Conservation (phyloP, 2,329 filamentous ascomycete species). For the Colletotrichum falcatum region DNA sequence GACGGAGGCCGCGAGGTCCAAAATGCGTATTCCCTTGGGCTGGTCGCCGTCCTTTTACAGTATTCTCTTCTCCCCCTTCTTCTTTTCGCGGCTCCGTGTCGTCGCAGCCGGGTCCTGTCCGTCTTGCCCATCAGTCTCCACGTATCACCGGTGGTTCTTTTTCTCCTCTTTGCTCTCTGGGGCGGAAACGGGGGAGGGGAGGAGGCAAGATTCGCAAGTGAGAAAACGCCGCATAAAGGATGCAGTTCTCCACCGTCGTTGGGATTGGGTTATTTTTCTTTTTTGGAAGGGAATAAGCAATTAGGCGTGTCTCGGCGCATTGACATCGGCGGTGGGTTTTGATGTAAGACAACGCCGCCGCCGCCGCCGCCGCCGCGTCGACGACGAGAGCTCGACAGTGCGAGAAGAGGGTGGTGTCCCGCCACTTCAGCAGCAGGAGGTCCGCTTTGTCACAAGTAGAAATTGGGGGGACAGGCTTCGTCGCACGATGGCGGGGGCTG, state of each 20-base stretch:
- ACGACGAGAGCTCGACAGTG: neutral
- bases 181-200: too few species aligned
- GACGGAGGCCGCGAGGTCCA: neutral
- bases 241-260: slow-evolving; percentile 2
- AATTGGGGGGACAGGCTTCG: neutral
- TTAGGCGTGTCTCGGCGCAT: slow-evolving; percentile 13
- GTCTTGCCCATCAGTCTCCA: neutral
- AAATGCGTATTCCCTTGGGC: too few species aligned
- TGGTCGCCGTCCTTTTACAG: neutral
- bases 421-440: neutral
- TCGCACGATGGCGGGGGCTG: neutral
- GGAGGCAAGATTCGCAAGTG: neutral
- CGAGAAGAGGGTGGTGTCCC: neutral
- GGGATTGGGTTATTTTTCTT: too few species aligned
- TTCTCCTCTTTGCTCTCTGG: neutral
- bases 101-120: neutral
- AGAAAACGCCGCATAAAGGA: neutral
- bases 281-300: too few species aligned
- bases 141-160: too few species aligned
- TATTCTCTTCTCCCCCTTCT: too few species aligned
- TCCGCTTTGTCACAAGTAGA: neutral
- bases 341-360: neutral
- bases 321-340: slow-evolving; percentile 8
- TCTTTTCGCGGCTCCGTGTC: neutral
- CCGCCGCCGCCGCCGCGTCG: neutral